Percentiles rank a stretch among this genome's conserved stretches.
Conservation (phyloP, 495 filamentous ascomycete genomes). For the Cercophora samala region DNA sequence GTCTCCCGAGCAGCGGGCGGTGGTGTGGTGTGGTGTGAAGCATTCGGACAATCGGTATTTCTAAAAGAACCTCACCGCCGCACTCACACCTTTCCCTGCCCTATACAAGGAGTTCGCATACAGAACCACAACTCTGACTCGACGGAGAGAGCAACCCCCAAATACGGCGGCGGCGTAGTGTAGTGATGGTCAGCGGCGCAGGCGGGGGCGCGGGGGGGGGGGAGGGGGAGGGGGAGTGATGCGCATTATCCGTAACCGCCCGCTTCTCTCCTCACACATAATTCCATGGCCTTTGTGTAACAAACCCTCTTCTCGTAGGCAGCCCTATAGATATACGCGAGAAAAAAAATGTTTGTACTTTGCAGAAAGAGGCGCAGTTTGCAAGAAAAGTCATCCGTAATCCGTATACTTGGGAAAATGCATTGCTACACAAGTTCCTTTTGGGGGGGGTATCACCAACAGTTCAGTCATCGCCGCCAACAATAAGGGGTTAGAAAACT, state of each 20-base stretch:
- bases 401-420: neutral
- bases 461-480: neutral
- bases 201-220: too few species aligned
- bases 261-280: too few species aligned
- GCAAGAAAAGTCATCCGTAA: neutral
- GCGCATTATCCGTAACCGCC: neutral
- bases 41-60: neutral
- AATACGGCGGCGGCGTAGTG: neutral
- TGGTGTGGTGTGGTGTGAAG: neutral
- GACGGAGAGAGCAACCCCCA: too few species aligned
- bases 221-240: neutral
- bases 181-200: neutral
- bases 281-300: neutral
- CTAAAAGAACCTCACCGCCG: neutral
- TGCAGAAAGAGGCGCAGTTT: neutral
- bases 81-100: neutral
- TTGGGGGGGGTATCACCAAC: neutral
- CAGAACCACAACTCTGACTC: neutral
- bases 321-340: neutral
- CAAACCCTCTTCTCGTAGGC: neutral
- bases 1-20: neutral
- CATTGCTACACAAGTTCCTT: neutral
- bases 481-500: neutral
- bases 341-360: neutral
- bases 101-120: neutral